A percentile compares a stretch with the other conserved stretches of the same genome.
phyloP scores from a whole-genome alignment of 2,329 filamentous ascomycete species.

The Colletotrichum salicis region DNA sequence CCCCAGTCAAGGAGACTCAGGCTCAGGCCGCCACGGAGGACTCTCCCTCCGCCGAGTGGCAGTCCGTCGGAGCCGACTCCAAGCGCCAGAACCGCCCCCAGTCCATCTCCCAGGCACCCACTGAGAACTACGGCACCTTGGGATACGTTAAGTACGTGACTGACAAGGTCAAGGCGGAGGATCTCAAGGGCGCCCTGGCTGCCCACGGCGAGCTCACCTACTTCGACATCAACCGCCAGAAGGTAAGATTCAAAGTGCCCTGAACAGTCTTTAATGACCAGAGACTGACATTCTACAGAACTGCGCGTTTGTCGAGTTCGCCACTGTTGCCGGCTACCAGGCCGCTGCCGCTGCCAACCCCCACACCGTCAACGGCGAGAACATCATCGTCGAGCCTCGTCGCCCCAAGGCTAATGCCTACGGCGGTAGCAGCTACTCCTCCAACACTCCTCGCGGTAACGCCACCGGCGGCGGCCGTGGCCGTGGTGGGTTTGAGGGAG shows the following conservation, averaged over 20 bases:
- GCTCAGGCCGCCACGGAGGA: slow-evolving; percentile 60
- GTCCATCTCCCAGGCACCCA: slow-evolving; percentile 66
- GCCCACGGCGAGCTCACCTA: slow-evolving; percentile 77
- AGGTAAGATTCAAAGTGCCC: slow-evolving; percentile 66
- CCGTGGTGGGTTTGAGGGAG: slow-evolving; percentile 70
- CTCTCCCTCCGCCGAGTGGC: slow-evolving; percentile 76
- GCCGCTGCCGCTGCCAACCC: slow-evolving; percentile 87
- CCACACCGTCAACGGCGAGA: slow-evolving; percentile 83
- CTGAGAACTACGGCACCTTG: slow-evolving; percentile 79
- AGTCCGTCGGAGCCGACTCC: slow-evolving; percentile 84
- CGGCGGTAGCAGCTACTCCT: slow-evolving; percentile 73
- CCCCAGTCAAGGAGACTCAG: slow-evolving; percentile 49
- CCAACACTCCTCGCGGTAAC: slow-evolving; percentile 42
- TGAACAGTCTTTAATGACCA: background rate
- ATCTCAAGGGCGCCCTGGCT: slow-evolving; percentile 76
- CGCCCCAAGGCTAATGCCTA: slow-evolving; percentile 79
- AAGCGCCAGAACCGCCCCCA: slow-evolving; percentile 85
- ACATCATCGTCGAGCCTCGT: slow-evolving; percentile 88
- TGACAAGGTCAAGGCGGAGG: slow-evolving; percentile 82
- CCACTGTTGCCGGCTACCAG: slow-evolving; percentile 81
- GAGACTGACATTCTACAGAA: slow-evolving; percentile 67
- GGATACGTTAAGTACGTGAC: slow-evolving; percentile 97
- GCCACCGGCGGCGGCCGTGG: slow-evolving; percentile 65
- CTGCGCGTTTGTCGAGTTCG: slow-evolving; percentile 97
- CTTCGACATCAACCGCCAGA: slow-evolving; percentile 83